Evolutionary conservation across 2,329 filamentous ascomycete species (phyloP), one percentile per base, ranked within the genome.

Genomic region (Bipolaris bicolor): DNA sequence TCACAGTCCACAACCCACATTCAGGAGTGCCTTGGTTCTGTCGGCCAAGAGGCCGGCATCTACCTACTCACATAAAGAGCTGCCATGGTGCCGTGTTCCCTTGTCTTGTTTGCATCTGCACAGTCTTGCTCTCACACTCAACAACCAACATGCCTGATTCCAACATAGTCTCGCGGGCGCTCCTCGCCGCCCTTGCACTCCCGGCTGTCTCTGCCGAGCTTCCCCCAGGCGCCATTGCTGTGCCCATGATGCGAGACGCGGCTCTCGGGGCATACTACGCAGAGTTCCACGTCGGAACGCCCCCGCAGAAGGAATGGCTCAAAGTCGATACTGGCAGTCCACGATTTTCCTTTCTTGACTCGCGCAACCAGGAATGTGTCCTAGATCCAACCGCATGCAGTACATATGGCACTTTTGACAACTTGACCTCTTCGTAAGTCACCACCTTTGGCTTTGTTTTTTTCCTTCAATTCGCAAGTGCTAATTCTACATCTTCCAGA

Each of bases 301-400:
- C 43, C 4, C 43, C 43, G 15, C 43, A 45, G 26, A 45, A 45
- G 26, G 26, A 31, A 31, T 45, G 18, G 15, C 43, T 45, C 24
- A 45, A 45, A 20, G 43, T 45, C 43, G 43, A 45, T 16, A 45
- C 43, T 31, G 43, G 43, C 5, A 45, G 43, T n/a, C 43, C 43
- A 18, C n/a, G 24, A 6, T 45, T 18, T 20, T 31, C 43, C n/a
- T 45, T 45, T 26, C n/a, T 45, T 7, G 43, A 45, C 26, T 5
- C 43, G n/a, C 43, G n/a, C 26, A 45, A 45, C 43, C 3, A n/a
- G 4, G 26, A 31, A 13, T 45, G 43, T 22, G n/a, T 16, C 11
- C 43, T 10, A 33, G 9, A n/a, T 18, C 18, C 43, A 26, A 4
- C 11, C 9, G 24, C 43, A 13, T 45, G 43, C 43, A 33, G 26